A percentile compares a stretch with the other conserved stretches of the same genome.
phyloP scores from a whole-genome alignment of 495 filamentous ascomycete species.

The Aspergillus bridgeri region DNA sequence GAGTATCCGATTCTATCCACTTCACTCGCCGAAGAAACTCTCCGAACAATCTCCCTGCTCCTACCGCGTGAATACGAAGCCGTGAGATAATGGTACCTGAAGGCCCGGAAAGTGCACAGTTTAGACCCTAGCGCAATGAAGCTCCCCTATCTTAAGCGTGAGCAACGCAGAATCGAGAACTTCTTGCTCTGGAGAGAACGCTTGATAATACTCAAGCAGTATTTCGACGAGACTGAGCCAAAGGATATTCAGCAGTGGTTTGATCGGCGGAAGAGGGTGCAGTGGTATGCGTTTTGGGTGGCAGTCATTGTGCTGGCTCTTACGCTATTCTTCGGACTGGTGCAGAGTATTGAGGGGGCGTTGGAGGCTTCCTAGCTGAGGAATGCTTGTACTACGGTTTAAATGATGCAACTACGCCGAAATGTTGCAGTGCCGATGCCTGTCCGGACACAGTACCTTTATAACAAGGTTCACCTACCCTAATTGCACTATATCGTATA shows the following conservation, averaged over 20 bases:
- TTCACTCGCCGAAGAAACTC: conserved; percentile 41
- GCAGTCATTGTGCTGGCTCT: conserved; percentile 33
- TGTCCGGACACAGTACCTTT: too few relatives aligned
- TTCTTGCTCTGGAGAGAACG: conserved; percentile 51
- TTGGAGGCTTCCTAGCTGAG: conserved; percentile 50
- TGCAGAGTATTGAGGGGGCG: conserved; percentile 46
- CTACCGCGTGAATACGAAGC: conserved; percentile 34
- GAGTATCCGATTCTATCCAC: conserved; percentile 25
- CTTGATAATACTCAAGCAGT: conserved; percentile 48
- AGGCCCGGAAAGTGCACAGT: conserved; percentile 7
- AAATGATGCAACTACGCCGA: conserved; percentile 1
- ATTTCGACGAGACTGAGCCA: conserved; percentile 49
- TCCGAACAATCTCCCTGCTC: conserved; percentile 44
- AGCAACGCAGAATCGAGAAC: conserved; percentile 38
- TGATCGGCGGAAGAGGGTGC: conserved; percentile 45
- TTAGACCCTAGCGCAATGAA: conserved; percentile 21
- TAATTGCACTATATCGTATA: too few relatives aligned
- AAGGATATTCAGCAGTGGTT: conserved; percentile 43
- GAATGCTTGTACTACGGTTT: too few relatives aligned
- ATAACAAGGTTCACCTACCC: too few relatives aligned
- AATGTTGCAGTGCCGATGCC: too few relatives aligned
- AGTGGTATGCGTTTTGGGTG: conserved; percentile 57
- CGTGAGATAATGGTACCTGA: conserved; percentile 26
- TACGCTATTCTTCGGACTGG: conserved; percentile 49
- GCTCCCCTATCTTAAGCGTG: conserved; percentile 1